A percentile compares a stretch with the other conserved stretches of the same genome.
phyloP scores from a whole-genome alignment of 345 rosid genomes.

The Linum usitatissimum region DNA sequence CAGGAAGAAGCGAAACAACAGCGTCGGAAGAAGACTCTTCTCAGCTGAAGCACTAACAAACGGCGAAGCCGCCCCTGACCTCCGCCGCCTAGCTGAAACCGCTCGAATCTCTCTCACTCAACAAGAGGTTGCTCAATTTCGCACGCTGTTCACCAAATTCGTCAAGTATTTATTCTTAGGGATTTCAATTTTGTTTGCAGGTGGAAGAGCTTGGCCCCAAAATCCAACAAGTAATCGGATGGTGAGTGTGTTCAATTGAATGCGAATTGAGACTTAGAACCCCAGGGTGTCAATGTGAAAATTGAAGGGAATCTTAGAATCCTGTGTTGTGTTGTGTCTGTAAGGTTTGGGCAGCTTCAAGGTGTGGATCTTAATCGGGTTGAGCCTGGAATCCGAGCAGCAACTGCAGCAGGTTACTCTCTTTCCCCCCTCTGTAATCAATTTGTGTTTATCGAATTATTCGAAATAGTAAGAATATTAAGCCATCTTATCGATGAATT shows the following conservation, averaged over 20 bases:
- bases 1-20: no score
- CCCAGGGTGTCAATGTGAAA: neutral
- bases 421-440: neutral
- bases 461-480: neutral
- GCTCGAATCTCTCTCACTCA: neutral
- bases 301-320: no score
- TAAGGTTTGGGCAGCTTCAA: neutral
- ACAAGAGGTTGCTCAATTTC: neutral
- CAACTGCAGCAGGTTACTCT: neutral
- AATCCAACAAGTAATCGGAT: neutral
- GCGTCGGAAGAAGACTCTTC: neutral
- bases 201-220: neutral
- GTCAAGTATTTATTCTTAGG: no score
- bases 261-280: neutral
- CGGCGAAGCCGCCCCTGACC: neutral
- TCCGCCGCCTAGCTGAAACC: neutral
- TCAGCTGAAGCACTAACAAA: neutral
- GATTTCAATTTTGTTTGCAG: neutral
- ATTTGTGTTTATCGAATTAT: neutral
- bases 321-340: neutral
- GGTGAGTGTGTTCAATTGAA: neutral
- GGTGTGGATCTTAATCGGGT: neutral
- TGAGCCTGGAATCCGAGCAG: neutral
- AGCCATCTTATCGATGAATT: no score
- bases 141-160: no score